phyloP scores from a whole-genome alignment of 345 rosid genomes.

The Hibiscus syriacus region DNA sequence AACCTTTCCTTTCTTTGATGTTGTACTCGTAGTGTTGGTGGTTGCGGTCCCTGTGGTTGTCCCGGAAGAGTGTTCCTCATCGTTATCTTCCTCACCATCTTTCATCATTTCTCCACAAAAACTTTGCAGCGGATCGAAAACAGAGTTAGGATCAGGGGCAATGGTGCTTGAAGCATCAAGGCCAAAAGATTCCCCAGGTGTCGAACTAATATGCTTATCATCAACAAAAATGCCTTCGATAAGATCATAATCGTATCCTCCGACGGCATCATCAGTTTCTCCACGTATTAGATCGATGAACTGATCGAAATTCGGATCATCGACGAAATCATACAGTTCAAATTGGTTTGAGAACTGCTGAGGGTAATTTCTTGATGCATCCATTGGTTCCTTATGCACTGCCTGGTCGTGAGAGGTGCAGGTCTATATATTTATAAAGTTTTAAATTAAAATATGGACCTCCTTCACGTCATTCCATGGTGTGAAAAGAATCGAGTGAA shows the following conservation, averaged over 20 bases:
- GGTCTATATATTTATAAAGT: background rate
- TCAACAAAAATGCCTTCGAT: constrained; percentile 28
- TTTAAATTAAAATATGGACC: background rate
- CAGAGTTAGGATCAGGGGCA: constrained; percentile 24
- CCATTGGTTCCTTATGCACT: constrained; percentile 3
- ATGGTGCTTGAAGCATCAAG: constrained; percentile 11
- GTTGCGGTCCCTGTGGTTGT: no score
- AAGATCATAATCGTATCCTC: constrained; percentile 26
- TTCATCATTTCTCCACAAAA: constrained; percentile 30
- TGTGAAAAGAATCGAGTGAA: constrained; percentile 7
- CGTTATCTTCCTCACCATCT: constrained; percentile 30
- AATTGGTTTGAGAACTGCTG: constrained; percentile 22
- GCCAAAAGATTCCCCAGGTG: constrained; percentile 24
- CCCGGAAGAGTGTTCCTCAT: constrained; percentile 51
- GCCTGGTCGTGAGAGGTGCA: background rate
- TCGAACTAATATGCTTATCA: constrained; percentile 23
- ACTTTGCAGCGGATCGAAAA: constrained; percentile 26
- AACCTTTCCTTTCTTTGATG: constrained; percentile 29
- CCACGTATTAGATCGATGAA: constrained; percentile 56
- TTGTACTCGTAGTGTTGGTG: no score
- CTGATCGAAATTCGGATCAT: constrained; percentile 48
- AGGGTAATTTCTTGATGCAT: constrained; percentile 4
- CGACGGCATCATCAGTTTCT: constrained; percentile 26
- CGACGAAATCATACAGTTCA: constrained; percentile 43
- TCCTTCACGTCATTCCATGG: background rate